Conservation (phyloP, 306 rosid genomes). For the Vigna mungo region DNA sequence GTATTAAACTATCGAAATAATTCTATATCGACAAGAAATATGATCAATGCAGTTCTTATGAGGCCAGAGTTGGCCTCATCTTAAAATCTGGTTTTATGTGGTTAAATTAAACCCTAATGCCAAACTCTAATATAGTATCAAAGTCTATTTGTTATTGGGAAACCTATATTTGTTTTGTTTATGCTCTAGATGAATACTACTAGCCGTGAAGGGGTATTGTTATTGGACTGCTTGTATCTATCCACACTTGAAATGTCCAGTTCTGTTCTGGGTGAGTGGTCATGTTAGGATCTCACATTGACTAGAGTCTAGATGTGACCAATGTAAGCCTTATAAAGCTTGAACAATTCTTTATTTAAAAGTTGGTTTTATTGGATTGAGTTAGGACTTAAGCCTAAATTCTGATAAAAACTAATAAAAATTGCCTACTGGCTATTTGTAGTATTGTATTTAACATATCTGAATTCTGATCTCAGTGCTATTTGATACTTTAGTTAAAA, state of each 20-base stretch:
- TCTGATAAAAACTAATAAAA: neutral
- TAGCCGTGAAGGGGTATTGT: neutral
- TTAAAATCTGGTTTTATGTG: neutral
- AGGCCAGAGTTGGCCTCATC: neutral
- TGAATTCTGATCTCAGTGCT: constrained; percentile 38
- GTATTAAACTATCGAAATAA: neutral
- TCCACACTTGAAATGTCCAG: neutral
- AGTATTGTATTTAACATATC: constrained; percentile 23
- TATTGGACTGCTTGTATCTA: neutral
- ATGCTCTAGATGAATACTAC: constrained; percentile 2
- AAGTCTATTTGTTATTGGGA: neutral
- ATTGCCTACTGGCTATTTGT: constrained; percentile 13
- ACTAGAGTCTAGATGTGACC: neutral
- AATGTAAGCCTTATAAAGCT: neutral
- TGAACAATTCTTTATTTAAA: neutral
- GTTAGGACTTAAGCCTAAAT: neutral
- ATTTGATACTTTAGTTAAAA: constrained; percentile 21
- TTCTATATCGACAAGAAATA: neutral
- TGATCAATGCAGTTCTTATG: neutral
- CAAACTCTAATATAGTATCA: neutral
- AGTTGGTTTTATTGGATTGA: neutral
- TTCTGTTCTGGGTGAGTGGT: neutral
- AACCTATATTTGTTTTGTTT: neutral
- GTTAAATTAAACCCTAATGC: neutral
- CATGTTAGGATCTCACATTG: neutral